Evolutionary conservation across 2,329 filamentous ascomycete species (phyloP), one percentile per base, ranked within the genome.

Genomic region (Helminthosporium solani): DNA sequence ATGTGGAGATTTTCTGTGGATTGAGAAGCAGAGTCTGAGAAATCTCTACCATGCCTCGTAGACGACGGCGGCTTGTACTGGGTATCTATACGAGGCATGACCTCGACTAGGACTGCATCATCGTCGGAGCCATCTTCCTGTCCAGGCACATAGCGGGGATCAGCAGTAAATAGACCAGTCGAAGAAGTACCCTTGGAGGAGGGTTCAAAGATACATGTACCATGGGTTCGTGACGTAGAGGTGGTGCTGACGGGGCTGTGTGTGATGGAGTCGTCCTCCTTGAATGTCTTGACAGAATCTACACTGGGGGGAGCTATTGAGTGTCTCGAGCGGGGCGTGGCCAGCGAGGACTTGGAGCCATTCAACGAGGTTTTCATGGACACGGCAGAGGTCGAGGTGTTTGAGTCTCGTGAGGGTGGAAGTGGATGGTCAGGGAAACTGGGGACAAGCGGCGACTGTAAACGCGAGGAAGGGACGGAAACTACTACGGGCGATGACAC

Each of bases 381-480:
- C 3, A 61, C 43, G 6, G 61, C 58, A 33, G 60, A 51, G 46
- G 31, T 64, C 2, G 67, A 67, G 3, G 57, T 43, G 45, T 59
- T 67, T 33, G 67, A 68, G 42, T 63, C 64, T 21, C 63, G 64
- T n/a, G 65, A 66, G n/a, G 60, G 59, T 11, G 64, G 65, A 3
- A 58, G 58, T 11, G 50, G 52, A 3, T 54, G 46, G 15, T 72
- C 69, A n/a, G 63, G 57, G 42, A 73, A 71, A 28, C 52, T 61
- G 37, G 66, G 42, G 11, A 58, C 55, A n/a, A 69, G 57, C 9
- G 70, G 70, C 20, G 70, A 73, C 40, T 72, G 68, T 42, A 71
- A 49, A 39, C 65, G 58, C 21, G 70, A 72, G 0, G 66, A 62
- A 14, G 68, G 57, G 40, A 62, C 54, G 5, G 70, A 70, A 23